Conservation (phyloP, 108 stramenopile species). For the Conticribra weissflogii region DNA sequence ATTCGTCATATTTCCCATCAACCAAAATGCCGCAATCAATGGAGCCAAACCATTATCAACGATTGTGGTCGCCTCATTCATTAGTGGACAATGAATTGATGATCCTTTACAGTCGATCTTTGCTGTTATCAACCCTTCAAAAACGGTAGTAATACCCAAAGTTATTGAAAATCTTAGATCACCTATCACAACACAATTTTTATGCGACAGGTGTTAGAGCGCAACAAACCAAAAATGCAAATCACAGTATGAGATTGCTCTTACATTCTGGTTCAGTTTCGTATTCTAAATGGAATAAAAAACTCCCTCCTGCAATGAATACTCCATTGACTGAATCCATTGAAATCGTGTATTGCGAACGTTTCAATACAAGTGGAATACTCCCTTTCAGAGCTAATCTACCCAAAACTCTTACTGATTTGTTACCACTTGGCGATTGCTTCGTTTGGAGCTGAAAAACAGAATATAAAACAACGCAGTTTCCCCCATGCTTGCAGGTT, state of each 20-base stretch:
- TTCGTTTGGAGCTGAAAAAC: conserved; percentile 38
- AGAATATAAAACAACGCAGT: conserved; percentile 26
- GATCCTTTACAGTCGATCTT: conserved; percentile 15
- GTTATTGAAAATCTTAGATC: no score
- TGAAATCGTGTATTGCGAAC: neutral
- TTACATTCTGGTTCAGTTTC: conserved; percentile 5
- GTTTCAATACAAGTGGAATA: conserved; percentile 12
- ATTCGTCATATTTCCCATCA: conserved; percentile 20
- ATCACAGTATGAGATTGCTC: no score
- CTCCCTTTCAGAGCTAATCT: conserved; percentile 17
- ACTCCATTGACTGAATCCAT: conserved; percentile 27
- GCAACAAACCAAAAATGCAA: no score
- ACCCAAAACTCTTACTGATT: conserved; percentile 23
- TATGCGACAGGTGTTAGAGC: no score
- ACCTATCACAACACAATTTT: no score
- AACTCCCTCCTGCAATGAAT: conserved; percentile 45
- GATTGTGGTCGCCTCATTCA: no score
- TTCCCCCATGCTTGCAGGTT: neutral
- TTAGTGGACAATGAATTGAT: no score
- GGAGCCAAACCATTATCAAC: no score
- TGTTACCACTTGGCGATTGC: neutral
- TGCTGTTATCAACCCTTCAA: conserved; percentile 24
- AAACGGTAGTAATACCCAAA: conserved; percentile 37
- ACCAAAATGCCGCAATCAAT: conserved; percentile 36
- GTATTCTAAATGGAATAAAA: conserved; percentile 27